phyloP scores from a whole-genome alignment of 1,139 yeast genomes.

The Hansenula lynferdii region DNA sequence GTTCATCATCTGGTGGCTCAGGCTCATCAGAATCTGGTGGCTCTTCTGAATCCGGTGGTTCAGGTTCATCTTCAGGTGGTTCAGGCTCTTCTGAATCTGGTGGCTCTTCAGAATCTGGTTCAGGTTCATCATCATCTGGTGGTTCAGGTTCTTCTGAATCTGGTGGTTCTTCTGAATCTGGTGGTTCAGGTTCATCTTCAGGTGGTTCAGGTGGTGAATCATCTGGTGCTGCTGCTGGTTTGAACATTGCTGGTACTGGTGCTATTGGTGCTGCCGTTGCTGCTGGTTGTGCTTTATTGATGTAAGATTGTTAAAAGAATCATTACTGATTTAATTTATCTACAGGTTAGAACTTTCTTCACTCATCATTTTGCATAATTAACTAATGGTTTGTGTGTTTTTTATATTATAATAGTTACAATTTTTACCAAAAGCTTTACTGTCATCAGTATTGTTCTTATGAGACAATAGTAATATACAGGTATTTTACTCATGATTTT shows the following conservation, averaged over 20 bases:
- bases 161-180: conserved; percentile 1
- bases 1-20: not conserved
- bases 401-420: not conserved
- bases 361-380: not conserved
- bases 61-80: conserved; percentile 1
- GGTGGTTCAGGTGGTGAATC: not conserved
- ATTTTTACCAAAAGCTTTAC: not conserved
- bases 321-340: too few relatives aligned
- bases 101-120: conserved; percentile 1
- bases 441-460: not conserved
- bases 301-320: conserved; percentile 3
- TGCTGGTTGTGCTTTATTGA: conserved; percentile 9
- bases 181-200: not conserved
- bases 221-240: conserved; percentile 2
- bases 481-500: not conserved
- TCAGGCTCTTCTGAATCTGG: too few relatives aligned
- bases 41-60: too few relatives aligned
- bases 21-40: conserved; percentile 1
- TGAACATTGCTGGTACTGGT: conserved; percentile 4
- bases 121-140: not conserved
- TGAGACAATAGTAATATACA: conserved; percentile 1
- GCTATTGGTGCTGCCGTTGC: conserved; percentile 8
- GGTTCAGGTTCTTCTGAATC: conserved; percentile 1
- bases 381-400: not conserved
- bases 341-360: not conserved